Conservation (phyloP, 352 stramenopile genomes). For the Chrysophaeum taylorii region DNA sequence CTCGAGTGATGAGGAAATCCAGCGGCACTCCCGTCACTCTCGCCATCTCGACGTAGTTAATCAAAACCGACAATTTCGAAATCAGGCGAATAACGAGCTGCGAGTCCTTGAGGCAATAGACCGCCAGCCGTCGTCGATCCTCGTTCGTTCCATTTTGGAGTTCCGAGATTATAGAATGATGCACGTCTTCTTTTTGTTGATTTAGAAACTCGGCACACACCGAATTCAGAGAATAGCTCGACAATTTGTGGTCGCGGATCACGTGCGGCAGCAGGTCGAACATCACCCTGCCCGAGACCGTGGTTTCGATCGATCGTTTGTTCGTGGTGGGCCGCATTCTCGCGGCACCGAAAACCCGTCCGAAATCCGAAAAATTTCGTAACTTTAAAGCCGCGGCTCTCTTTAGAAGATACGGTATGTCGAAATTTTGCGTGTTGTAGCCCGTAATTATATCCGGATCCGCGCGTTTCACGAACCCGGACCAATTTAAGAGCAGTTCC, state of each 20-base stretch:
- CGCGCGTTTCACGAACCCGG: constrained; percentile 79
- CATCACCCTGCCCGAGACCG: constrained; percentile 90
- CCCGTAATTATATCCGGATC: constrained; percentile 98
- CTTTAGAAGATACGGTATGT: constrained; percentile 97
- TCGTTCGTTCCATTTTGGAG: constrained; percentile 85
- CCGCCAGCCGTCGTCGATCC: constrained; percentile 89
- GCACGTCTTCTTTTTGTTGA: constrained; percentile 99
- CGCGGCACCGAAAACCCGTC: constrained; percentile 68
- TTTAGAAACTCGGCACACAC: constrained; percentile 93
- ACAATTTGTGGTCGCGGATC: constrained; percentile 97
- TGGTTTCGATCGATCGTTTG: constrained; percentile 92
- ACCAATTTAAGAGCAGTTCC: constrained; percentile 93
- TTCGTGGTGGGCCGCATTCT: constrained; percentile 96
- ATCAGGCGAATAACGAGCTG: constrained; percentile 88
- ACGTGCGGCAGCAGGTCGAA: constrained; percentile 99
- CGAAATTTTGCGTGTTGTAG: constrained; percentile 97
- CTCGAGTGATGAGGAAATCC: constrained; percentile 90
- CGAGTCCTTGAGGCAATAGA: constrained; percentile 99
- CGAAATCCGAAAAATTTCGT: constrained; percentile 58
- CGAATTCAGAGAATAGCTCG: constrained; percentile 96
- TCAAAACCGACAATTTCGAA: constrained; percentile 93
- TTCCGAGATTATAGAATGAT: constrained; percentile 96
- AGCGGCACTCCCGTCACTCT: constrained; percentile 95
- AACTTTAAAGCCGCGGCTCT: constrained; percentile 82
- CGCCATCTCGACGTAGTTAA: constrained; percentile 99